phyloP scores from a whole-genome alignment of 441 rosid genomes.

The Manihot esculenta region DNA sequence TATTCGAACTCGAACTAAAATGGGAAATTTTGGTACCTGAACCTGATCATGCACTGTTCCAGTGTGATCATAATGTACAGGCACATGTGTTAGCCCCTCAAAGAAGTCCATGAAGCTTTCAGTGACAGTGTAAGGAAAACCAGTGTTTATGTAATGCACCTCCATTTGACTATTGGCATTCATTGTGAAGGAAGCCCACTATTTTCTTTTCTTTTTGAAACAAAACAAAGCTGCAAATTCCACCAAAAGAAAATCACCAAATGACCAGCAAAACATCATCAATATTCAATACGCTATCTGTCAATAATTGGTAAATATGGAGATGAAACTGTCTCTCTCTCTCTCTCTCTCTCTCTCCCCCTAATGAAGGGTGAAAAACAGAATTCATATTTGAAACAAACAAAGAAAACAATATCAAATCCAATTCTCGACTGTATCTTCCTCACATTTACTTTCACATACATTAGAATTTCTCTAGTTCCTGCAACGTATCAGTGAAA shows the following conservation, averaged over 20 bases:
- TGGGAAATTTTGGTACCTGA: slow-evolving; percentile 8
- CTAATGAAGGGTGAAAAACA: background rate
- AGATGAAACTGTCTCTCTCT: background rate
- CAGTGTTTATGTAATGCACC: slow-evolving; percentile 47
- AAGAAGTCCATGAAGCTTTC: slow-evolving; percentile 75
- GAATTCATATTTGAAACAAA: background rate
- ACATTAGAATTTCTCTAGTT: background rate
- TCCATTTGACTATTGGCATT: slow-evolving; percentile 56
- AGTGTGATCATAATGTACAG: slow-evolving; percentile 57
- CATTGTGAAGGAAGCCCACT: slow-evolving; percentile 31
- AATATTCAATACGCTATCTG: background rate
- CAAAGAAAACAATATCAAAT: background rate
- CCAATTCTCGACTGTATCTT: background rate
- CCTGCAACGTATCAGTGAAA: slow-evolving; percentile 6
- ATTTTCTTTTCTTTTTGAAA: slow-evolving; percentile 5
- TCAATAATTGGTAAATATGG: background rate
- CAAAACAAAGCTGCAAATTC: slow-evolving; percentile 27
- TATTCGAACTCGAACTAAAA: background rate
- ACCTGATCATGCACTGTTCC: slow-evolving; percentile 62
- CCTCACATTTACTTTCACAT: background rate
- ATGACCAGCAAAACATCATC: background rate
- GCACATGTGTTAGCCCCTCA: slow-evolving; percentile 64
- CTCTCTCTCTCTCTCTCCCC: background rate
- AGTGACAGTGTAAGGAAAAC: slow-evolving; percentile 55
- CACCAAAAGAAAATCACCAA: slow-evolving; percentile 9